phyloP scores from a whole-genome alignment of 257 asterid species.

The Jacaranda copaia region DNA sequence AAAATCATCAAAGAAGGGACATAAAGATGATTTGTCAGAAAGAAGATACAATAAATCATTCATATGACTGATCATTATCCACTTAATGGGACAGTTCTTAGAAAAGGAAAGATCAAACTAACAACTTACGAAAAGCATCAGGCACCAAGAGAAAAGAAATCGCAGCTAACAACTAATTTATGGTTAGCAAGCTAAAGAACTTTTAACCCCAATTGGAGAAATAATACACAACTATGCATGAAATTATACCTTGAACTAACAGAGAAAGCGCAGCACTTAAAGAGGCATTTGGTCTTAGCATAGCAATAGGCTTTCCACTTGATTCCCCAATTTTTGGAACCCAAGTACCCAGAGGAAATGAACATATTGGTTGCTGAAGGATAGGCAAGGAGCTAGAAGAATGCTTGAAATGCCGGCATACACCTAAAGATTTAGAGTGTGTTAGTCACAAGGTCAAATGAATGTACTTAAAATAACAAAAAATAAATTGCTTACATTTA shows the following conservation, averaged over 20 bases:
- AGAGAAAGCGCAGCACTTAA: conserved; percentile 70
- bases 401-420: conserved; percentile 77
- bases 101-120: conserved; percentile 7
- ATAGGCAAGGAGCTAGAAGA: conserved; percentile 80
- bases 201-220: conserved; percentile 13
- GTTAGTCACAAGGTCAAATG: conserved; percentile 33
- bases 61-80: conserved; percentile 15
- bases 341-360: conserved; percentile 80
- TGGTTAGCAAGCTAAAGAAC: conserved; percentile 4
- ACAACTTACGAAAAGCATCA: conserved; percentile 19
- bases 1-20: not conserved
- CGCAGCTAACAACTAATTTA: conserved; percentile 4
- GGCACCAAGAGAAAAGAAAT: conserved; percentile 9
- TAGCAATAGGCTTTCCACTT: conserved; percentile 65
- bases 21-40: conserved; percentile 14
- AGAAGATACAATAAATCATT: not conserved
- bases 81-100: conserved; percentile 5
- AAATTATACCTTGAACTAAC: conserved; percentile 64
- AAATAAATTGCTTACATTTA: conserved; percentile 57
- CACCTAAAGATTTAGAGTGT: conserved; percentile 48
- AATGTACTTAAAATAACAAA: conserved; percentile 8
- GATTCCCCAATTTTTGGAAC: conserved; percentile 79
- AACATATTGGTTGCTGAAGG: conserved; percentile 75
- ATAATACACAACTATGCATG: conserved; percentile 23
- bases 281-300: conserved; percentile 70